Conservation (phyloP, 768 basidiomycete species). For the Leccinum uliginosum region DNA sequence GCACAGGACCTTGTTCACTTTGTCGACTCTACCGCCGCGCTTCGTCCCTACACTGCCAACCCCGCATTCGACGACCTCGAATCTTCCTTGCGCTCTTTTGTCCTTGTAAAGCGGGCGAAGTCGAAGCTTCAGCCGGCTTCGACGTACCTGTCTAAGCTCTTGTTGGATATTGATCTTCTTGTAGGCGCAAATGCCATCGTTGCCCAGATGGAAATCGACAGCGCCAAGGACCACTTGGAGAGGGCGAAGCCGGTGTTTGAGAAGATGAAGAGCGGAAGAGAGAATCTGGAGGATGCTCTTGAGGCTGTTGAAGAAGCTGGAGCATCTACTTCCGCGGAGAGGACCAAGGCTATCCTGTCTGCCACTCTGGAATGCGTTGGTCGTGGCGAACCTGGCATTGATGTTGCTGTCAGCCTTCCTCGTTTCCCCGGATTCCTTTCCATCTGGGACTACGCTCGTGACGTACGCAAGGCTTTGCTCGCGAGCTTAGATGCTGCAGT, state of each 20-base stretch:
- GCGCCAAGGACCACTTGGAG: slow-evolving; percentile 66
- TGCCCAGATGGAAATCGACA: slow-evolving; percentile 72
- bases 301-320: slow-evolving; percentile 77
- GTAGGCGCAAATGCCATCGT: slow-evolving; percentile 81
- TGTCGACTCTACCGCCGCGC: slow-evolving; percentile 83
- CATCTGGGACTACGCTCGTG: slow-evolving; percentile 81
- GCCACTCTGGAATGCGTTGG: slow-evolving; percentile 74
- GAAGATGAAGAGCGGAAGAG: slow-evolving; percentile 73
- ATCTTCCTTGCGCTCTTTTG: slow-evolving; percentile 86
- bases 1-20: slow-evolving; percentile 95
- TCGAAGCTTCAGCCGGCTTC: slow-evolving; percentile 93
- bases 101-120: slow-evolving; percentile 92
- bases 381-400: slow-evolving; percentile 65
- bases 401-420: slow-evolving; percentile 54
- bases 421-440: slow-evolving; percentile 78
- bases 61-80: slow-evolving; percentile 86
- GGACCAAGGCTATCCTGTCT: slow-evolving; percentile 56
- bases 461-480: slow-evolving; percentile 76
- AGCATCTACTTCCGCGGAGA: slow-evolving; percentile 45
- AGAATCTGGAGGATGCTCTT: slow-evolving; percentile 73
- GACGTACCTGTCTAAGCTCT: slow-evolving; percentile 87
- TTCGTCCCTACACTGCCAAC: slow-evolving; percentile 60
- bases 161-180: slow-evolving; percentile 85
- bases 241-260: slow-evolving; percentile 78
- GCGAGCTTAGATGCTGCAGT: slow-evolving; percentile 77